phyloP scores from a whole-genome alignment of 2,329 filamentous ascomycete genomes.

The Cladosporium austrohemisphaericum region DNA sequence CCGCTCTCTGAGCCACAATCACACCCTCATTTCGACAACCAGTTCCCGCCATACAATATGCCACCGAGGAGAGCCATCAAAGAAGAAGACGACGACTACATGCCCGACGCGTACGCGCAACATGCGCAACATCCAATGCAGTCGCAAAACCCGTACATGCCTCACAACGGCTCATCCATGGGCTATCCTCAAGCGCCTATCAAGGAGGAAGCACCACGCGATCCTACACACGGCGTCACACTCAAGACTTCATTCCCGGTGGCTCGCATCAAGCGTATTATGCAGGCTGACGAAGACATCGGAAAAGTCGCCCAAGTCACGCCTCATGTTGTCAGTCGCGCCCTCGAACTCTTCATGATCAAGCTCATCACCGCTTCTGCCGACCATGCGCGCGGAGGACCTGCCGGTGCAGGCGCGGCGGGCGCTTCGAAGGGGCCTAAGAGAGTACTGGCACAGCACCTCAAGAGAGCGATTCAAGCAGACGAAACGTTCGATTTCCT shows the following conservation, averaged over 20 bases:
- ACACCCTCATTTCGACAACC: constrained; percentile 16
- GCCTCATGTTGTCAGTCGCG: constrained; percentile 82
- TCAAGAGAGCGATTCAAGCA: constrained; percentile 83
- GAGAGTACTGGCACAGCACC: constrained; percentile 81
- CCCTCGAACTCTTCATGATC: constrained; percentile 97
- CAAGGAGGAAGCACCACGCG: constrained; percentile 22
- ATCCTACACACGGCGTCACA: constrained; percentile 52
- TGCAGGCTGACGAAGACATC: constrained; percentile 98
- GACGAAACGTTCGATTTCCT: constrained; percentile 95
- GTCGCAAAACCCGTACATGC: constrained; percentile 18
- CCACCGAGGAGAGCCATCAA: constrained; percentile 22
- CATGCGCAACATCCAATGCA: constrained; percentile 3
- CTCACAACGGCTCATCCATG: constrained; percentile 12
- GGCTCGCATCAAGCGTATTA: constrained; percentile 95
- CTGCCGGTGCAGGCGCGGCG: constrained; percentile 38
- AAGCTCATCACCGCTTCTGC: constrained; percentile 85
- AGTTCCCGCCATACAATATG: constrained; percentile 18
- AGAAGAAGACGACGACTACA: constrained; percentile 32
- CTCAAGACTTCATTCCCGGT: constrained; percentile 96
- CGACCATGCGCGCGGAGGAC: constrained; percentile 62
- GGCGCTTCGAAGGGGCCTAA: constrained; percentile 55
- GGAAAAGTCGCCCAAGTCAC: constrained; percentile 98
- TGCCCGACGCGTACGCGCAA: constrained; percentile 25
- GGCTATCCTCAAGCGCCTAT: constrained; percentile 14
- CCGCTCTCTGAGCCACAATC: constrained; percentile 20